These are phyloP conservation scores for Solanum pinnatisectum DNA, from an alignment of 257 asterid species.

Conservation along the genomic window DNA sequence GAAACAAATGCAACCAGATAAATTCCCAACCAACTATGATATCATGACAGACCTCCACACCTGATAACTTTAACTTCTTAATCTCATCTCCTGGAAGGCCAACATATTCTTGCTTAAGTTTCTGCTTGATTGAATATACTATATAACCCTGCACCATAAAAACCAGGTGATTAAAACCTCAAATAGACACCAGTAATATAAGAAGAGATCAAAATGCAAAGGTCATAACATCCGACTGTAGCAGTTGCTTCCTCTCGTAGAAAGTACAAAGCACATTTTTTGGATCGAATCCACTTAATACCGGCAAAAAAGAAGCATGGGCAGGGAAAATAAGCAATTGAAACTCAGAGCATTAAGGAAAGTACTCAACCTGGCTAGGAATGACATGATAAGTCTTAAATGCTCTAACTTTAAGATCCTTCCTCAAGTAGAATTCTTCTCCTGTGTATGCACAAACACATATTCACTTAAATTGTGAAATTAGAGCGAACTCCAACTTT, in stretches of 20 bases:
- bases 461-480: not conserved
- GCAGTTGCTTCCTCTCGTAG: not conserved
- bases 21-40: not conserved
- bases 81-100: constrained; percentile 70
- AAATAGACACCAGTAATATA: not conserved
- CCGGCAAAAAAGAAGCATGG: not conserved
- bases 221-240: not conserved
- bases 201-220: not conserved
- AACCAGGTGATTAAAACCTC: not conserved
- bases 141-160: constrained; percentile 60
- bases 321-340: not conserved
- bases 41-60: constrained; percentile 60
- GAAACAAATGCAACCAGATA: not conserved
- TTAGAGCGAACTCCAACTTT: not conserved
- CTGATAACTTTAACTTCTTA: constrained; percentile 63
- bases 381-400: constrained; percentile 77
- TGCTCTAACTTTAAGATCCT: constrained; percentile 83
- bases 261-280: not conserved
- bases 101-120: constrained; percentile 70
- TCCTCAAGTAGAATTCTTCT: constrained; percentile 69
- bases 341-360: not conserved
- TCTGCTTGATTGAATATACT: constrained; percentile 67
- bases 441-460: constrained; percentile 34
- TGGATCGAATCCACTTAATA: not conserved
- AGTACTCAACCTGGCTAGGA: constrained; percentile 75